phyloP scores from a whole-genome alignment of 495 filamentous ascomycete genomes.

The Friedmanniomyces simplex region DNA sequence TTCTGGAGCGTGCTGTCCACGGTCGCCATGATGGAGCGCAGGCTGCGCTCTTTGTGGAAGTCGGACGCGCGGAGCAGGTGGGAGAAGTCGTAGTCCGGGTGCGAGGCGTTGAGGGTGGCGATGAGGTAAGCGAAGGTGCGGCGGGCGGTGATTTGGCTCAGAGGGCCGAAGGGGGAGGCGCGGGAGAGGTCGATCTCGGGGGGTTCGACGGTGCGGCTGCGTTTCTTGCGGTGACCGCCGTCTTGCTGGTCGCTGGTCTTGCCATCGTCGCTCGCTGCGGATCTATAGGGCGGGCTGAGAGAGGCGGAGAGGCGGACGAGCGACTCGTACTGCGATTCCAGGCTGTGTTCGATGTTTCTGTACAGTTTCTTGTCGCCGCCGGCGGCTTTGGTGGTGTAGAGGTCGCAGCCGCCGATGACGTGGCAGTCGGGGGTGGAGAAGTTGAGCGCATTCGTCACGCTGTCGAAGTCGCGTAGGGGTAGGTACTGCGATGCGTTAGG shows the following conservation, averaged over 20 bases:
- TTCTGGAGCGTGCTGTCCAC: conserved; percentile 79
- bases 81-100: conserved; percentile 96
- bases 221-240: conserved; percentile 2
- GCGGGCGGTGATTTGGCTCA: conserved; percentile 76
- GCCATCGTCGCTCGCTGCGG: conserved; percentile 1
- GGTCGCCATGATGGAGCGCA: conserved; percentile 68
- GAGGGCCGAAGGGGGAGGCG: conserved; percentile 79
- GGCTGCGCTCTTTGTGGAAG: conserved; percentile 66
- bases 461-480: conserved; percentile 77
- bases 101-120: conserved; percentile 92
- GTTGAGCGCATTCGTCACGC: conserved; percentile 78
- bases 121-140: conserved; percentile 93
- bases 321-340: conserved; percentile 82
- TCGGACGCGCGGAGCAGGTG: conserved; percentile 77
- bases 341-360: conserved; percentile 79
- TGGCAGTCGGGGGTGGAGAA: conserved; percentile 88
- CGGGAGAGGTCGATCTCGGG: conserved; percentile 58
- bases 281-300: conserved; percentile 59
- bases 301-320: conserved; percentile 71
- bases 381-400: conserved; percentile 94
- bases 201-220: conserved; percentile 19
- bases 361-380: conserved; percentile 93
- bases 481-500: conserved; percentile 48
- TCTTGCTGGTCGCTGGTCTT: conserved; percentile 1
- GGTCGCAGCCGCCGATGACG: conserved; percentile 81